Evolutionary conservation across 768 basidiomycete species (phyloP).

Genomic region (Lactifluus subvellereus): DNA sequence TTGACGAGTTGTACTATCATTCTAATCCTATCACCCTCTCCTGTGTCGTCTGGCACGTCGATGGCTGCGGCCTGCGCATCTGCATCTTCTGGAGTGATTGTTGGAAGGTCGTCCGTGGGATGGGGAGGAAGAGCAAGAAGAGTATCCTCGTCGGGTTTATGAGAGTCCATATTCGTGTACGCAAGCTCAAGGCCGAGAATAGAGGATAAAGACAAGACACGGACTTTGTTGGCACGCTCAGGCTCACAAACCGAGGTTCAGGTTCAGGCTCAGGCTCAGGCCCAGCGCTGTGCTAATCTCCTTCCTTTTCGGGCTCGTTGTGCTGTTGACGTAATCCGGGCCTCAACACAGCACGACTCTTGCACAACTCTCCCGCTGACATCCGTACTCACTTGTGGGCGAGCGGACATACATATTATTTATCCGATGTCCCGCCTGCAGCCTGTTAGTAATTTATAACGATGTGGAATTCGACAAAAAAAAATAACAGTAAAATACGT

Average conservation of each 20-base stretch:
- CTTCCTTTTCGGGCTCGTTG: background rate
- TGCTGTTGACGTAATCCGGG: too few species aligned
- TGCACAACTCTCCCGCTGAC: too few species aligned
- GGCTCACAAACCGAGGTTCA: too few species aligned
- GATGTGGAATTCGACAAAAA: background rate
- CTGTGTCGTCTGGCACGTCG: slow-evolving; percentile 41
- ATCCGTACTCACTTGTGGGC: too few species aligned
- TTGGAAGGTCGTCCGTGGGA: background rate
- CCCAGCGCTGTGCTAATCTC: background rate
- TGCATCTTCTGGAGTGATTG: background rate
- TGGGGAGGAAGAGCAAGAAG: background rate
- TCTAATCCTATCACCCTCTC: slow-evolving; percentile 89
- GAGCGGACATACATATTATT: too few species aligned
- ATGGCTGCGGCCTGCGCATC: slow-evolving; percentile 18
- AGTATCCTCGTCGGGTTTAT: background rate
- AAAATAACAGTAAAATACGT: background rate
- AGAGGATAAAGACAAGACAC: background rate
- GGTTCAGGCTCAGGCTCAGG: too few species aligned
- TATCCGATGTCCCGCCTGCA: too few species aligned
- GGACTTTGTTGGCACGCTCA: too few species aligned
- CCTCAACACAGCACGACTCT: too few species aligned
- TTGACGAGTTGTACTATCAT: slow-evolving; percentile 90
- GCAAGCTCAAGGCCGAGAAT: background rate
- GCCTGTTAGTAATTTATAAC: too few species aligned
- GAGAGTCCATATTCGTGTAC: background rate